These are phyloP conservation scores for Hortaea sp. DNA, from an alignment of 2,329 filamentous ascomycete species.

Conservation along the genomic window DNA sequence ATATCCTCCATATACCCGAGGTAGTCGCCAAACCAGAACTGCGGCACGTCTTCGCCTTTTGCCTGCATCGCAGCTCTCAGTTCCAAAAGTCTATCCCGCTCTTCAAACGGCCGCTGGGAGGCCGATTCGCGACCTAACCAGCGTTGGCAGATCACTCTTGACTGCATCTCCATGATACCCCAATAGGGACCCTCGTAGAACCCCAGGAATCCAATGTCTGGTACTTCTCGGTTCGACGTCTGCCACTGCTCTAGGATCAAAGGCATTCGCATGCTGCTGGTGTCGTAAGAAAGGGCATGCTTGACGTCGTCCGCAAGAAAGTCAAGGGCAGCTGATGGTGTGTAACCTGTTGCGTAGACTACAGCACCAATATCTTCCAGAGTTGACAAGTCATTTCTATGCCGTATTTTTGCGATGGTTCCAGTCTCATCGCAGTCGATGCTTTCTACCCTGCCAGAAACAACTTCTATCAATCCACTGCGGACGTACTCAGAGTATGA, in stretches of 20 bases:
- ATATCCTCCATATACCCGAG: conserved; percentile 65
- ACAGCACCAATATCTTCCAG: conserved; percentile 54
- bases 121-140: conserved; percentile 42
- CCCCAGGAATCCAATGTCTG: conserved; percentile 65
- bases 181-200: conserved; percentile 80
- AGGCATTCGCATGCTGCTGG: conserved; percentile 46
- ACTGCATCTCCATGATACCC: conserved; percentile 82
- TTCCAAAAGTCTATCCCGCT: conserved; percentile 38
- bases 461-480: conserved; percentile 39
- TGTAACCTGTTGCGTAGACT: conserved; percentile 67
- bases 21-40: conserved; percentile 81
- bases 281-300: conserved; percentile 46
- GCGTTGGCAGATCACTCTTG: conserved; percentile 52
- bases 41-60: conserved; percentile 43
- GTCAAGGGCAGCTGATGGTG: conserved; percentile 51
- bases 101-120: conserved; percentile 16
- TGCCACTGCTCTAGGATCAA: conserved; percentile 51
- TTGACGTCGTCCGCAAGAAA: conserved; percentile 53
- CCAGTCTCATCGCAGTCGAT: neutral
- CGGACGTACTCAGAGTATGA: conserved; percentile 66
- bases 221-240: conserved; percentile 40
- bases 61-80: conserved; percentile 37
- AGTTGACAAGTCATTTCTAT: neutral
- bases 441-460: conserved; percentile 25
- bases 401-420: too few species aligned